Evolutionary conservation across 371 early-diverging fungal genomes (phyloP).

Genomic region (Rhizopus delemar): DNA sequence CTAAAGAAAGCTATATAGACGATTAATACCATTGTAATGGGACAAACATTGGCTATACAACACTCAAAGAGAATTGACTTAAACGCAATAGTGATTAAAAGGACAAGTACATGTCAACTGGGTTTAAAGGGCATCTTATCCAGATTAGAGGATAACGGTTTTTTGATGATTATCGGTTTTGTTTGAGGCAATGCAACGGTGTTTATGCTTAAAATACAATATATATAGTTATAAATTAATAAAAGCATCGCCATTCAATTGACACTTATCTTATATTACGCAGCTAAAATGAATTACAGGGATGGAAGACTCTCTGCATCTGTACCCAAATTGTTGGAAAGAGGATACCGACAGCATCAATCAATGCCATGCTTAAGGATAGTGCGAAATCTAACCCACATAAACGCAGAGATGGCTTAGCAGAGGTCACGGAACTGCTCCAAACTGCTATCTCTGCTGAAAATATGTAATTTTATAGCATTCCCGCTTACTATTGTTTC

Average conservation of each 20-base stretch:
- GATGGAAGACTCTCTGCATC: conserved; percentile 15
- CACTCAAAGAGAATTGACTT: conserved; percentile 1
- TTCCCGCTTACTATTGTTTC: conserved; percentile 9
- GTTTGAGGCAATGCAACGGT: conserved; percentile 1
- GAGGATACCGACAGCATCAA: conserved; percentile 17
- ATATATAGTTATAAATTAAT: neutral
- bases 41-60: conserved; percentile 3
- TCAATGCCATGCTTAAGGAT: conserved; percentile 13
- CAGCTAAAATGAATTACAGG: conserved; percentile 7
- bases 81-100: neutral
- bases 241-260: conserved; percentile 9
- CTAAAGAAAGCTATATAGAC: conserved; percentile 2
- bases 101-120: conserved; percentile 1
- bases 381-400: conserved; percentile 19
- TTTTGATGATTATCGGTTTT: conserved; percentile 4
- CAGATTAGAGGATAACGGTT: conserved; percentile 1
- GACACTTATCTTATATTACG: conserved; percentile 10
- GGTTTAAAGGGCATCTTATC: neutral
- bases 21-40: conserved; percentile 2
- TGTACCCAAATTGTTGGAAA: conserved; percentile 16
- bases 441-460: conserved; percentile 17
- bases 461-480: conserved; percentile 13
- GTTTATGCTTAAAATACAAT: neutral
- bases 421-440: conserved; percentile 14
- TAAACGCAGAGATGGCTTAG: conserved; percentile 14